Base-by-base conservation (phyloP, 148 eudicot species). In the Selenicereus undatus region DNA sequence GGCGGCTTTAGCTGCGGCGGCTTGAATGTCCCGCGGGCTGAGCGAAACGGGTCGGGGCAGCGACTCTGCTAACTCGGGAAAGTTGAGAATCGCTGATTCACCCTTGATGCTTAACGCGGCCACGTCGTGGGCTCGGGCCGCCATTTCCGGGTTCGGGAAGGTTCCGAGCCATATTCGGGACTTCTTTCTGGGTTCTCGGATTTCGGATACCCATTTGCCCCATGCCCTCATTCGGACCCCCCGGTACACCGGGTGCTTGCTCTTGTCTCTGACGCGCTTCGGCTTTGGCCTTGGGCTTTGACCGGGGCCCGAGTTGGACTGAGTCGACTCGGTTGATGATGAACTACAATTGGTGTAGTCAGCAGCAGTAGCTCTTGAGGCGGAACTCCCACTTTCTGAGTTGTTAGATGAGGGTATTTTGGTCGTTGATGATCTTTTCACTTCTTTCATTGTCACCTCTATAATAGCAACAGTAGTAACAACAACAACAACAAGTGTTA, bases 151-250 rank as follows among this genome's bases (percentile, higher is more conserved):
- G 74, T 89, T 91, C 3, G 94, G 82, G 78, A 88, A 93, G 0
- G 97, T 93, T 5, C 97, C 97, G 64, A 93, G 93, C 97, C 97
- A 93, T 22, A 93, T 93, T 14, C 97, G 93, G 22, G 95, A 90
- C 77, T 93, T 91, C 76, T 92, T 93, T 12, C 88, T 71, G 0
- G 97, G 97, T 56, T 93, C 90, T 0, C 97, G 89, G 75, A 93
- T 93, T 86, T 93, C 95, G n/a, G 97, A 93, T 3, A 93, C 97
- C 97, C 97, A 93, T 87, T 93, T 93, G n/a, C 97, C 95, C 95
- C 95, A 93, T 50, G 83, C 84, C 10, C 97, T 78, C 94, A 87
- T 90, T 52, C 97, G 86, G 80, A 93, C 93, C 12, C 97, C 95
- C 0, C 92, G 87, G 85, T 90, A 93, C 0, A 87, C 90, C 68